Evolutionary conservation across 1,139 yeast genomes (phyloP).

Genomic region (Suhomyces panamericanus): DNA sequence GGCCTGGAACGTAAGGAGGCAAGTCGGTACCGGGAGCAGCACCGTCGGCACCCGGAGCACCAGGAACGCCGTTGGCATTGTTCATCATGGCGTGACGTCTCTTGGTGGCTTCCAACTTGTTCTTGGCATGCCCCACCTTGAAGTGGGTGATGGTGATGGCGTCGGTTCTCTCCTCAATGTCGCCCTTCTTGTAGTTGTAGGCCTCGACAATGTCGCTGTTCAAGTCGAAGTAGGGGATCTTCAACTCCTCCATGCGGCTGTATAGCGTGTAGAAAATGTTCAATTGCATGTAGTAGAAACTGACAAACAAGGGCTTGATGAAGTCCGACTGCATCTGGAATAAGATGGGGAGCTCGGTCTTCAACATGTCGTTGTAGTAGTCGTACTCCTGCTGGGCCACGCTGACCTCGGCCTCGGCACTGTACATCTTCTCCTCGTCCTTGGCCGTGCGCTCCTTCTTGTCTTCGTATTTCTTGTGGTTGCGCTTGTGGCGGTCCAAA

Average conservation of each 20-base stretch:
- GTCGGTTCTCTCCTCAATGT: constrained; percentile 86
- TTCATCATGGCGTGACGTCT: constrained; percentile 60
- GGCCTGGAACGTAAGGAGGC: constrained; percentile 24
- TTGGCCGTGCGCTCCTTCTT: constrained; percentile 82
- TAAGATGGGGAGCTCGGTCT: constrained; percentile 81
- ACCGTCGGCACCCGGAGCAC: constrained; percentile 31
- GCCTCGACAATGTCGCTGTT: constrained; percentile 80
- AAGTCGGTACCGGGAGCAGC: constrained; percentile 23
- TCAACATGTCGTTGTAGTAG: constrained; percentile 92
- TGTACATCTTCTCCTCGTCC: constrained; percentile 88
- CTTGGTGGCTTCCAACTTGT: constrained; percentile 78
- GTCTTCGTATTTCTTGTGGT: constrained; percentile 68
- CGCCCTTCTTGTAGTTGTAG: constrained; percentile 78
- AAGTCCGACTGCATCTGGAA: constrained; percentile 89
- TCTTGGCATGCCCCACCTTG: constrained; percentile 83
- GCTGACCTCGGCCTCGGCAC: constrained; percentile 84
- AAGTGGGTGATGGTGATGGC: constrained; percentile 85
- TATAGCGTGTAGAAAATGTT: constrained; percentile 92
- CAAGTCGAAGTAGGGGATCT: constrained; percentile 92
- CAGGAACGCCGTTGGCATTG: constrained; percentile 35
- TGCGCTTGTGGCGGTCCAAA: constrained; percentile 78
- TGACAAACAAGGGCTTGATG: constrained; percentile 88
- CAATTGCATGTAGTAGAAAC: constrained; percentile 95
- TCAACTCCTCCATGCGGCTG: constrained; percentile 90
- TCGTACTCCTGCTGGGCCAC: constrained; percentile 95